phyloP scores from a whole-genome alignment of 1,284 basidiomycete species.

The Microbotryomycetes sp. region DNA sequence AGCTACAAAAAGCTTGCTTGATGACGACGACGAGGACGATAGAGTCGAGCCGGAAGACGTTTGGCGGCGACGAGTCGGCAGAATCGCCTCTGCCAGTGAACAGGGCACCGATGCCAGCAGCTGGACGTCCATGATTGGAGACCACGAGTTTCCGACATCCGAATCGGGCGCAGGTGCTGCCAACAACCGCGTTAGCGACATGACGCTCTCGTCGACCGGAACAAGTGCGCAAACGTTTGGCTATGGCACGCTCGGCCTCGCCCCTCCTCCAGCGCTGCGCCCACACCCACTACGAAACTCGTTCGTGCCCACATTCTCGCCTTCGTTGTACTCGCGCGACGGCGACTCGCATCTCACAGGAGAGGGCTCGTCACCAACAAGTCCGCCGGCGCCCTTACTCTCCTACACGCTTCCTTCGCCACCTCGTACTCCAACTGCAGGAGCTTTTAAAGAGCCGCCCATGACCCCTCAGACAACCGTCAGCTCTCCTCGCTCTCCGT shows the following conservation, averaged over 20 bases:
- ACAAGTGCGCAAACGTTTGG: background rate
- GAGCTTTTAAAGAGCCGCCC: background rate
- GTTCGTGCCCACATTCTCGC: background rate
- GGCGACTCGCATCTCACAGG: too few relatives aligned
- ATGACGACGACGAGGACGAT: constrained; percentile 1
- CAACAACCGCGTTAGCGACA: background rate
- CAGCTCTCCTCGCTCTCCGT: background rate
- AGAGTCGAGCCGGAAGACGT: background rate
- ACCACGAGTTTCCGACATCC: background rate
- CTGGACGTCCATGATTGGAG: constrained; percentile 8
- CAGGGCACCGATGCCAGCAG: background rate
- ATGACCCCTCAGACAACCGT: background rate
- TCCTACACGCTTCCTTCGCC: background rate
- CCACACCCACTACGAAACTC: background rate
- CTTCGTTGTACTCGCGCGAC: background rate
- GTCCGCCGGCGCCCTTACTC: background rate
- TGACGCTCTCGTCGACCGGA: background rate
- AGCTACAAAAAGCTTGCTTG: background rate
- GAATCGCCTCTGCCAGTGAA: background rate
- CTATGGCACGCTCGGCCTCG: background rate
- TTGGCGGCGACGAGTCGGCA: background rate
- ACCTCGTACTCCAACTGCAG: background rate
- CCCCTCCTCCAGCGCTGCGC: background rate
- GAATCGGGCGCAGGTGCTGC: background rate
- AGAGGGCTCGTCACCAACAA: background rate